Evolutionary conservation across 495 filamentous ascomycete species (phyloP).

Genomic region (Cetradonia linearis): DNA sequence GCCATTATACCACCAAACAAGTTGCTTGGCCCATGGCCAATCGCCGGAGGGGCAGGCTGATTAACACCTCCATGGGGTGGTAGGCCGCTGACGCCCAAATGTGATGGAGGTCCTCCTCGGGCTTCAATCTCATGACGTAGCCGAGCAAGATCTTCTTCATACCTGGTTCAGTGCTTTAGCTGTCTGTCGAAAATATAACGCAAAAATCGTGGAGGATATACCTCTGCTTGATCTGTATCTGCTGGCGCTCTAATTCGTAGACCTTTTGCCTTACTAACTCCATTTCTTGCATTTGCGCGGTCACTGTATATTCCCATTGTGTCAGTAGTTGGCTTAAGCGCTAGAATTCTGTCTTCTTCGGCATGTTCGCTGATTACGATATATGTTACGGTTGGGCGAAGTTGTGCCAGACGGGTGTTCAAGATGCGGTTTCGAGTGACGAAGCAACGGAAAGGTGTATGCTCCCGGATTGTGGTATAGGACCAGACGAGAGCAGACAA

Average conservation of each 20-base stretch:
- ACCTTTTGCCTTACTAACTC: constrained; percentile 85
- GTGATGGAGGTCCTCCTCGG: constrained; percentile 63
- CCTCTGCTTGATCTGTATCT: constrained; percentile 81
- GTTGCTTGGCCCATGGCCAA: constrained; percentile 86
- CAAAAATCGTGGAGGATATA: constrained; percentile 35
- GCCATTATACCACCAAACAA: constrained; percentile 94
- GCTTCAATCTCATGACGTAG: constrained; percentile 83
- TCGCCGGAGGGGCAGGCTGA: constrained; percentile 71
- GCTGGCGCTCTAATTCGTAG: constrained; percentile 77
- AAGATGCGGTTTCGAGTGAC: constrained; percentile 2
- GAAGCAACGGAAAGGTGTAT: constrained; percentile 13
- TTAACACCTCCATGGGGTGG: constrained; percentile 67
- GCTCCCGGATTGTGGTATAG: not conserved
- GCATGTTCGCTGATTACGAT: not conserved
- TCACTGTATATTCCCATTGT: constrained; percentile 44
- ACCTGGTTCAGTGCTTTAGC: constrained; percentile 43
- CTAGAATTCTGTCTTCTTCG: not conserved
- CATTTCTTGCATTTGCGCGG: constrained; percentile 81
- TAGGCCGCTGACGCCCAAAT: constrained; percentile 44
- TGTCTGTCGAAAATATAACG: not conserved
- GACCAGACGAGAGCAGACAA: constrained; percentile 12
- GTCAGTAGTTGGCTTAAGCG: constrained; percentile 10
- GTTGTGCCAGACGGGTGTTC: not conserved
- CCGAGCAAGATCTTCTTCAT: constrained; percentile 80
- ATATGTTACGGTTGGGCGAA: not conserved